phyloP scores from a whole-genome alignment of 352 stramenopile genomes.

The Globisporangium alternatum region DNA sequence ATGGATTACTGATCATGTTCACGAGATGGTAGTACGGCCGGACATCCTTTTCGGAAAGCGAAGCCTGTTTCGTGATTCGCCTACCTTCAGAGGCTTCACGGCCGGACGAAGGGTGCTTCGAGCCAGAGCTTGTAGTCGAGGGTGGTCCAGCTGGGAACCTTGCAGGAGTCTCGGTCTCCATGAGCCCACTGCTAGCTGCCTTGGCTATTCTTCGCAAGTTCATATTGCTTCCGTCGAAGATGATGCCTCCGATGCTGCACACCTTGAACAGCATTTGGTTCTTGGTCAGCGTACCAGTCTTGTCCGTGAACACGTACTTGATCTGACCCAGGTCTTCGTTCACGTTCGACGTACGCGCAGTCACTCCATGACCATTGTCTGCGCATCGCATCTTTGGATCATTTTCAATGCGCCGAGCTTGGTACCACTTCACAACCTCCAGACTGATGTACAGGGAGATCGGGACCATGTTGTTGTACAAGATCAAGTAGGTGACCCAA shows the following conservation, averaged over 20 bases:
- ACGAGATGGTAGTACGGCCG: conserved; percentile 58
- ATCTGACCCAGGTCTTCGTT: conserved; percentile 97
- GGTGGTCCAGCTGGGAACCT: not conserved
- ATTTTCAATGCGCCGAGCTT: conserved; percentile 91
- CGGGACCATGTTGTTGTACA: conserved; percentile 93
- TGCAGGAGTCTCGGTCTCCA: not conserved
- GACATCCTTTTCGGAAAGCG: conserved; percentile 67
- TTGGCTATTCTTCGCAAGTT: conserved; percentile 39
- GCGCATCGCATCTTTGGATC: conserved; percentile 63
- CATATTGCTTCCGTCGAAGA: conserved; percentile 84
- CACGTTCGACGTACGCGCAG: conserved; percentile 91
- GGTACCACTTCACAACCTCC: conserved; percentile 94
- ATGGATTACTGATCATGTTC: conserved; percentile 66
- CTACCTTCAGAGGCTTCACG: conserved; percentile 20
- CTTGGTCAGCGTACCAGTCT: conserved; percentile 98
- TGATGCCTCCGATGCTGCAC: conserved; percentile 89
- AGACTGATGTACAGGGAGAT: conserved; percentile 98
- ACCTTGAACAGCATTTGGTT: conserved; percentile 99
- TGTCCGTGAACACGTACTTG: conserved; percentile 99
- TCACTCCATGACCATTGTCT: conserved; percentile 57
- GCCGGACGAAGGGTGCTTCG: conserved; percentile 7
- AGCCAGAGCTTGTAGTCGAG: conserved; percentile 6
- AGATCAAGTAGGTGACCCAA: conserved; percentile 80
- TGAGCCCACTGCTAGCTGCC: conserved; percentile 21
- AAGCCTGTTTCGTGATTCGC: conserved; percentile 36